These are phyloP conservation scores for Sarcocystis neurona DNA, from an alignment of 169 alveolate species.

Conservation along the genomic window DNA sequence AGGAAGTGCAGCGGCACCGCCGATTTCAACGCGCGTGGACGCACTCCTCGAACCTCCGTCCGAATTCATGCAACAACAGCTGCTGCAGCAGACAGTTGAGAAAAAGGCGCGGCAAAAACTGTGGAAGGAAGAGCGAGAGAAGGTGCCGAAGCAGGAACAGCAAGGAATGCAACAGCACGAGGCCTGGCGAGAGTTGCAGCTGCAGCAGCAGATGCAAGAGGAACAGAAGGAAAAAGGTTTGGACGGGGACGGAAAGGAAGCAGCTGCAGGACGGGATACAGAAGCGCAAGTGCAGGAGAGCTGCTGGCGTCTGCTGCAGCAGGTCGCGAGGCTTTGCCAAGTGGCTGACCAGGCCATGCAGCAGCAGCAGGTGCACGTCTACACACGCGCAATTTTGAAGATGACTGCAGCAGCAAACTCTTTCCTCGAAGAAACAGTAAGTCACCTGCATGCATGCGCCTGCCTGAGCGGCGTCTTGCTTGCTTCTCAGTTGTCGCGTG, in stretches of 20 bases:
- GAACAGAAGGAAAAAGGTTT: neutral
- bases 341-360: neutral
- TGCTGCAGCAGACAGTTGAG: too few relatives aligned
- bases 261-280: neutral
- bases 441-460: too few relatives aligned
- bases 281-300: neutral
- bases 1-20: too few relatives aligned
- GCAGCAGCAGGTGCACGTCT: neutral
- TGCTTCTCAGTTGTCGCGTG: too few relatives aligned
- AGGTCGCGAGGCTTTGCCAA: neutral
- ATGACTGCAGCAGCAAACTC: neutral
- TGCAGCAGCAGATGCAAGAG: neutral
- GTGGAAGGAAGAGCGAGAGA: neutral
- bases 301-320: neutral
- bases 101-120: too few relatives aligned
- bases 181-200: neutral
- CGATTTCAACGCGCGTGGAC: too few relatives aligned
- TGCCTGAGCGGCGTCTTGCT: too few relatives aligned
- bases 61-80: too few relatives aligned
- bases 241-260: neutral
- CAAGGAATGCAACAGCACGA: neutral
- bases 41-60: too few relatives aligned
- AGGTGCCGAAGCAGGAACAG: neutral
- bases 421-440: neutral
- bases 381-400: neutral